Base-by-base conservation (phyloP, 2,329 filamentous ascomycete genomes). In the Emergomyces africanus region DNA sequence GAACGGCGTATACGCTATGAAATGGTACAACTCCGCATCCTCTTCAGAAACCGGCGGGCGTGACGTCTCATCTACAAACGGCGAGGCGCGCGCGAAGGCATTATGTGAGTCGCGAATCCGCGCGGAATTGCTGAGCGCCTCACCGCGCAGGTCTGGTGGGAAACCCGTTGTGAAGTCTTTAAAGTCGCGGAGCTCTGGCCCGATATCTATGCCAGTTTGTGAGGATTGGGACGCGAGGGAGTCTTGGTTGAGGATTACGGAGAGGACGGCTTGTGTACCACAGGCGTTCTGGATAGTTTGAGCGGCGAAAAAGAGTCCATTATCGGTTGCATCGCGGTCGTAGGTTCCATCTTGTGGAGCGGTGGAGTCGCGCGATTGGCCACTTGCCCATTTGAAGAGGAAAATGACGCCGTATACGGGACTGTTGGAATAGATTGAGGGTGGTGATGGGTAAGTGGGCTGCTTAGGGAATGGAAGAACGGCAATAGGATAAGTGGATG, bases 261-360 rank as follows among this genome's bases (percentile, higher is more conserved):
- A 94, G 46, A 99, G 83, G 53, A 99, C 83, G 3, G 94, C 94
- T 74, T 99, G 94, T 18, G 94, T 99, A 50, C 91, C 94, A 76
- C 94, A 99, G 8, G 94, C 94, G 74, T 99, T 99, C 75, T 97
- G 92, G 71, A 99, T 99, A 3, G 92, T 97, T 77, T 99, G 94
- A 35, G 87, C 85, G 3, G 94, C 94, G 75, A 99, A 99, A 81
- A 96, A 99, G 67, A 96, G 81, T 62, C 71, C 67, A 63, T 82
- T 80, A 63, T 90, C 85, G 20, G 87, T 79, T 15, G 90, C 89
- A 18, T 79, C 80, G 66, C 84, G 78, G 76, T 96, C 90, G 73
- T 89, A 96, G 39, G 77, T 79, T 62, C 94, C 94, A 72, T 97
- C 91, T 64, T 84, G 82, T 0, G 91, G 90, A 59, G 83, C 79